phyloP scores from a whole-genome alignment of 2,329 filamentous ascomycete genomes.

The Dactylellina sp. region DNA sequence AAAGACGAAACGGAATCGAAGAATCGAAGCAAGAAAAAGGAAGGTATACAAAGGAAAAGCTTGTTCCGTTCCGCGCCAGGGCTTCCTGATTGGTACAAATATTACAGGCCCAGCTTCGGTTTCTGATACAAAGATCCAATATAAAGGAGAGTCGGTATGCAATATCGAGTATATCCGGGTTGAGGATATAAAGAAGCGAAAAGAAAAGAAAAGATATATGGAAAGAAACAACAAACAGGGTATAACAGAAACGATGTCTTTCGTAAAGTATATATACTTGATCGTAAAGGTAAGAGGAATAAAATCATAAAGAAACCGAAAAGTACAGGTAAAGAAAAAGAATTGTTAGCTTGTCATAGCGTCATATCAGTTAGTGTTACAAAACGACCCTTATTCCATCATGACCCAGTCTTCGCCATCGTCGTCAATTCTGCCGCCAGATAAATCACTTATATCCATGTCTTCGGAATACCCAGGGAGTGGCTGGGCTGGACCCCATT shows the following conservation, averaged over 20 bases:
- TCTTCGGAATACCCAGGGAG: conserved; percentile 72
- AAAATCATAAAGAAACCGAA: conserved; percentile 37
- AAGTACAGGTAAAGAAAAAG: conserved; percentile 12
- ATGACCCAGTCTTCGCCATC: conserved; percentile 53
- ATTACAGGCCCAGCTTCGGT: conserved; percentile 55
- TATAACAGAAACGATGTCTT: conserved; percentile 33
- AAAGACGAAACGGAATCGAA: conserved; percentile 42
- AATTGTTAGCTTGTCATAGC: conserved; percentile 33
- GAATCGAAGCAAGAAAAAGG: conserved; percentile 11
- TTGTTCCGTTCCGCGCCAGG: conserved; percentile 42
- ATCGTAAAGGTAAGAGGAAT: conserved; percentile 41
- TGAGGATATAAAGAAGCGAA: conserved; percentile 45
- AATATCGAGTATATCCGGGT: conserved; percentile 21
- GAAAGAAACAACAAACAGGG: conserved; percentile 31
- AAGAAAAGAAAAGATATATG: conserved; percentile 31
- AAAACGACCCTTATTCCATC: conserved; percentile 44
- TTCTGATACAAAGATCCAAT: conserved; percentile 43
- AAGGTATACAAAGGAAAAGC: conserved; percentile 25
- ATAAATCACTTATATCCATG: conserved; percentile 69
- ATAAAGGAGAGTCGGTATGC: conserved; percentile 42
- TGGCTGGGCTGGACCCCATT: conserved; percentile 84
- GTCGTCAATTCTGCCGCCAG: conserved; percentile 34
- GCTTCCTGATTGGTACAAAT: conserved; percentile 56
- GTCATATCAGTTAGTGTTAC: conserved; percentile 23
- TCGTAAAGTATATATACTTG: conserved; percentile 40